phyloP scores from a whole-genome alignment of 768 basidiomycete genomes.

The Amanita fuliginea region DNA sequence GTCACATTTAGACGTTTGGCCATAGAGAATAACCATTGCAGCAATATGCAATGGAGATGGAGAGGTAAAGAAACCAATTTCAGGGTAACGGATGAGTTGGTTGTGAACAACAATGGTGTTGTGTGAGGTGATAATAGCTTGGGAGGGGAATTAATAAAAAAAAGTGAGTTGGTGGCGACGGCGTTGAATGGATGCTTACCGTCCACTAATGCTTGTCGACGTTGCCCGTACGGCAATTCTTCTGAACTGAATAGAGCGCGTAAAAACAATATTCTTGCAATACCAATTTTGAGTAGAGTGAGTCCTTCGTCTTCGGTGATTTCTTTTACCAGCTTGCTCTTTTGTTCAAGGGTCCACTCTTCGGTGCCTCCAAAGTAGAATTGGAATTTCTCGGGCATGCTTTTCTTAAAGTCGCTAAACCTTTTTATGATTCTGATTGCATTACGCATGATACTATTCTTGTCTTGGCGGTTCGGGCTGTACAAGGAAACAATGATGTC shows the following conservation, averaged over 20 bases:
- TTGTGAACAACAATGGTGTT: conserved; percentile 81
- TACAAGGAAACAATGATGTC: conserved; percentile 85
- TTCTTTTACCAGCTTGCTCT: conserved; percentile 53
- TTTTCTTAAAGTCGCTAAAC: conserved; percentile 58
- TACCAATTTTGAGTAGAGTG: conserved; percentile 75
- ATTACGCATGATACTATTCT: conserved; percentile 63
- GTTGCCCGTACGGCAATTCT: conserved; percentile 52
- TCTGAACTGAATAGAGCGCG: conserved; percentile 73
- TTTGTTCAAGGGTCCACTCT: conserved; percentile 61
- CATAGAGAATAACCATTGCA: conserved; percentile 85
- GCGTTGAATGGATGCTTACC: conserved; percentile 31
- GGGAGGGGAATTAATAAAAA: conserved; percentile 1
- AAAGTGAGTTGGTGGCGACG: not conserved
- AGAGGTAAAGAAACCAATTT: conserved; percentile 82
- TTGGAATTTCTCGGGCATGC: conserved; percentile 62
- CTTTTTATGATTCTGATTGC: conserved; percentile 73
- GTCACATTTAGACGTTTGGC: conserved; percentile 73
- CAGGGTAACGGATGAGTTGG: conserved; percentile 73
- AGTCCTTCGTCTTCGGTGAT: conserved; percentile 77
- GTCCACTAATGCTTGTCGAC: conserved; percentile 67
- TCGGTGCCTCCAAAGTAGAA: conserved; percentile 69
- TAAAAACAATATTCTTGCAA: conserved; percentile 66
- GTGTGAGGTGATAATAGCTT: conserved; percentile 79
- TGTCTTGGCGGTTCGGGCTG: conserved; percentile 58
- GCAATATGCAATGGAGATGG: conserved; percentile 84